Evolutionary conservation across 116 monocot species (phyloP).

Genomic region (Zostera marina): DNA sequence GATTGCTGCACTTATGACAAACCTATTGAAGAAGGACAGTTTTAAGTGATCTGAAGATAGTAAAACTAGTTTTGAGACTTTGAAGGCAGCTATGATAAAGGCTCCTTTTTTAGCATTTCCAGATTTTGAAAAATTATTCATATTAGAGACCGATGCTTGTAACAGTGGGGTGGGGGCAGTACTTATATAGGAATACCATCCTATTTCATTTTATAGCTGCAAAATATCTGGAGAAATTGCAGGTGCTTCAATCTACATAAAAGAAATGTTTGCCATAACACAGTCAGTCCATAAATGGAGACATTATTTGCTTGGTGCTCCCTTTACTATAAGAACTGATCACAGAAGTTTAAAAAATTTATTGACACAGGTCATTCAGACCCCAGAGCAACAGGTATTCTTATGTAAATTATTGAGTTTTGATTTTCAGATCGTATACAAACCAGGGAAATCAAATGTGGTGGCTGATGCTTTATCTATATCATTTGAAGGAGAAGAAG

Average conservation of each 20-base stretch:
- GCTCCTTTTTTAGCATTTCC: not conserved
- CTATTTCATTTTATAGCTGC: not conserved
- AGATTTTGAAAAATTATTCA: not conserved
- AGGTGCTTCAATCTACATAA: not conserved
- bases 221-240: not conserved
- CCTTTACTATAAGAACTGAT: not conserved
- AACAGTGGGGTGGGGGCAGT: not conserved
- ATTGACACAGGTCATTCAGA: not conserved
- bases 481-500: not conserved
- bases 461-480: too few species aligned
- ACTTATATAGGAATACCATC: not conserved
- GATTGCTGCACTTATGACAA: not conserved
- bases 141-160: too few species aligned
- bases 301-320: not conserved
- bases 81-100: not conserved
- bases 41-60: not conserved
- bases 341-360: not conserved
- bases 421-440: not conserved
- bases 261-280: not conserved
- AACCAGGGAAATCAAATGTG: not conserved
- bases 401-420: not conserved
- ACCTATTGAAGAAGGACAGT: not conserved
- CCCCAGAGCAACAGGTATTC: not conserved
- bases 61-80: not conserved
- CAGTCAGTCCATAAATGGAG: not conserved